Conservation (phyloP, 306 rosid species). For the Psophocarpus tetragonolobus region DNA sequence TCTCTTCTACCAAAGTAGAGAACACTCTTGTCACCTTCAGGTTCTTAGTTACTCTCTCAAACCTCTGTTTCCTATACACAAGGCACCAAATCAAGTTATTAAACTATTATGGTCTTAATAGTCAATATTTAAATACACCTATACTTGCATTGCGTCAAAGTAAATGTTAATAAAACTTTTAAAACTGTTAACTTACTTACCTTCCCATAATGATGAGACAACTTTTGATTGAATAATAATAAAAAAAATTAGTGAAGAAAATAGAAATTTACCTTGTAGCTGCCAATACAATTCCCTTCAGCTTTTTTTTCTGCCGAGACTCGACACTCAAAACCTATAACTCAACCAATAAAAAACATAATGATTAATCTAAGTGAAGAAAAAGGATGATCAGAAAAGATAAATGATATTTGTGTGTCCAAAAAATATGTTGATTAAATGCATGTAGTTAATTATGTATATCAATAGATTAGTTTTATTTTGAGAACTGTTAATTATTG, state of each 20-base stretch:
- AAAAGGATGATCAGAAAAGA: background rate
- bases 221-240: background rate
- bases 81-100: background rate
- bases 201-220: background rate
- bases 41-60: conserved; percentile 58
- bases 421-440: too few relatives aligned
- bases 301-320: conserved; percentile 50
- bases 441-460: too few relatives aligned
- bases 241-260: background rate
- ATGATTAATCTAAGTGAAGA: background rate
- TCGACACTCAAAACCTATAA: conserved; percentile 58
- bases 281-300: conserved; percentile 54
- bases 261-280: conserved; percentile 65
- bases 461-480: too few relatives aligned
- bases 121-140: background rate
- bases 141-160: background rate
- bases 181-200: background rate
- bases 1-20: conserved; percentile 78
- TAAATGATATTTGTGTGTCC: too few relatives aligned
- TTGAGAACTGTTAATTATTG: too few relatives aligned
- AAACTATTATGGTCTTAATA: background rate
- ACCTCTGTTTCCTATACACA: conserved; percentile 59
- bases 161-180: background rate
- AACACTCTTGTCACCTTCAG: conserved; percentile 69
- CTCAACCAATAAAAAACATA: background rate